Evolutionary conservation across 2,329 filamentous ascomycete species (phyloP).

Genomic region (Colletotrichum abscissum): DNA sequence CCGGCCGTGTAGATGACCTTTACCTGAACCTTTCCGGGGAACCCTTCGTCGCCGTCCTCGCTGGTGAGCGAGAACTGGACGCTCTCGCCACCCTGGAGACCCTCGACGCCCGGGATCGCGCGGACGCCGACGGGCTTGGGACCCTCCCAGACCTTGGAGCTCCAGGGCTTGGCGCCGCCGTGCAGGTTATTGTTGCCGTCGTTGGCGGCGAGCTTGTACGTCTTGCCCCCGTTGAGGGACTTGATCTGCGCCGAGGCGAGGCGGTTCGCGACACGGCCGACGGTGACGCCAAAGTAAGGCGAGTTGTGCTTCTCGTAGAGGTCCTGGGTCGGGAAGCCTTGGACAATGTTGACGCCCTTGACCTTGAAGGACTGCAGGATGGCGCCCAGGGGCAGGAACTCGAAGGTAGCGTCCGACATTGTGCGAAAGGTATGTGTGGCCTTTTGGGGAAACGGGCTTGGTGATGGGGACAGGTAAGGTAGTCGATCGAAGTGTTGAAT

Average conservation of each 20-base stretch:
- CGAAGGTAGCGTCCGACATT: constrained; percentile 63
- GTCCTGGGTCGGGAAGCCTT: constrained; percentile 81
- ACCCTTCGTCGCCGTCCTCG: constrained; percentile 87
- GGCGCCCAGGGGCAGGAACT: constrained; percentile 80
- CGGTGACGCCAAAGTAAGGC: constrained; percentile 92
- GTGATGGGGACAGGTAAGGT: not conserved
- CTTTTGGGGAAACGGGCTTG: not conserved
- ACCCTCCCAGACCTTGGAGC: constrained; percentile 80
- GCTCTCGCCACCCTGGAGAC: constrained; percentile 71
- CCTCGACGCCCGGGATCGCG: constrained; percentile 60
- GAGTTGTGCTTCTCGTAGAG: constrained; percentile 81
- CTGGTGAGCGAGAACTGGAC: constrained; percentile 75
- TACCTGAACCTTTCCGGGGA: constrained; percentile 85
- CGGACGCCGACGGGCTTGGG: constrained; percentile 70
- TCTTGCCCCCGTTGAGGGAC: constrained; percentile 74
- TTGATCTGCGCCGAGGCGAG: constrained; percentile 78
- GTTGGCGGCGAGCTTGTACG: constrained; percentile 79
- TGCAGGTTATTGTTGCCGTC: constrained; percentile 82
- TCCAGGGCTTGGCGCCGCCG: constrained; percentile 82
- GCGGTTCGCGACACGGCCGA: constrained; percentile 87
- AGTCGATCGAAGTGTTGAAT: not conserved
- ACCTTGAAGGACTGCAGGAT: constrained; percentile 86
- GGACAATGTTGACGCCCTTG: constrained; percentile 85
- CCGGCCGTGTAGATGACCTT: constrained; percentile 83
- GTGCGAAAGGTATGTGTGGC: not conserved